A percentile compares a stretch with the other conserved stretches of the same genome.
phyloP scores from a whole-genome alignment of 768 basidiomycete genomes.

The Termitomyces eurrhizus region DNA sequence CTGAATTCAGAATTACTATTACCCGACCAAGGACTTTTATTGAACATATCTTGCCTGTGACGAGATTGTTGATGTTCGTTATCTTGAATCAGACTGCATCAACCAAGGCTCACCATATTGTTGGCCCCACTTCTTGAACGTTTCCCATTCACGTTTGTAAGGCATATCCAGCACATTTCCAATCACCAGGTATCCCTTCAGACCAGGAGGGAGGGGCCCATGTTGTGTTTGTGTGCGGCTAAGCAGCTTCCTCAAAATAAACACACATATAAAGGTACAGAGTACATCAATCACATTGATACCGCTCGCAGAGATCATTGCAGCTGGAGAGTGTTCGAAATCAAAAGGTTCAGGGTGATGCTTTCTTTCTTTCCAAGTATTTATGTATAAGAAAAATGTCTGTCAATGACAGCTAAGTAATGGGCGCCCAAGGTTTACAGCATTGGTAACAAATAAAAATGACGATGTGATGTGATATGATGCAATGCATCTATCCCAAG shows the following conservation, averaged over 20 bases:
- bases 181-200: conserved; percentile 4
- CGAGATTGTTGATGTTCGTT: background rate
- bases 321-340: too few species aligned
- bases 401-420: too few species aligned
- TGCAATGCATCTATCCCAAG: too few species aligned
- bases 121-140: conserved; percentile 7
- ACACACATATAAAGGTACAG: conserved; percentile 28
- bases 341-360: too few species aligned
- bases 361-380: too few species aligned
- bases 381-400: too few species aligned
- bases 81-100: background rate
- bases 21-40: conserved; percentile 57
- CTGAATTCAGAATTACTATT: conserved; percentile 51
- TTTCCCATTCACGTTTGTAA: background rate
- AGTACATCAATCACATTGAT: conserved; percentile 21
- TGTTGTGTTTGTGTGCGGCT: conserved; percentile 6
- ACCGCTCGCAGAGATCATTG: background rate
- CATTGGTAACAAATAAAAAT: too few species aligned
- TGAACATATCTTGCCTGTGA: conserved; percentile 55
- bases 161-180: conserved; percentile 9
- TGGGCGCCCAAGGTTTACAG: too few species aligned
- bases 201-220: conserved; percentile 7
- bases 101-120: background rate
- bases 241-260: conserved; percentile 28
- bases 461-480: too few species aligned